Percentiles rank a stretch among this genome's conserved stretches.
Evolutionary conservation across 192 early-diverging fungal species (phyloP).

Genomic region (Coemansia umbellata): DNA sequence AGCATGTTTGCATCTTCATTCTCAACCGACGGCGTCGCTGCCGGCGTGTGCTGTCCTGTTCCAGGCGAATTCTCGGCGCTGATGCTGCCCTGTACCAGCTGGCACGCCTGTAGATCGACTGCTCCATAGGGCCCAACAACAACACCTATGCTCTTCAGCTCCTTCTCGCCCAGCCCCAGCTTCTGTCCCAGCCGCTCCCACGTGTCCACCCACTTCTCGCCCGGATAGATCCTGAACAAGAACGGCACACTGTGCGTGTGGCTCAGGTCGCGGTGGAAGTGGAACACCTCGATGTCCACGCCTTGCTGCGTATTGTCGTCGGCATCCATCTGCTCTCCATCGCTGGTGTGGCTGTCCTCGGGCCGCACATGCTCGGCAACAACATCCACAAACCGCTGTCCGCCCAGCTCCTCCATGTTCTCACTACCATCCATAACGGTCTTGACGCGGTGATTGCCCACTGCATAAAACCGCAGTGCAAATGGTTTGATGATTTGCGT

Average conservation of each 20-base stretch:
- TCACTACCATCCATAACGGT: conserved; percentile 46
- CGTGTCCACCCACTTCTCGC: conserved; percentile 65
- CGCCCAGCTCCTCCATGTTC: conserved; percentile 47
- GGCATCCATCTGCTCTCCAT: conserved; percentile 21
- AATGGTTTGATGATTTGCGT: conserved; percentile 35
- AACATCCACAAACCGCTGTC: conserved; percentile 25
- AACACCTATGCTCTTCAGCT: conserved; percentile 55
- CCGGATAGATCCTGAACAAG: conserved; percentile 61
- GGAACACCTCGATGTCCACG: conserved; percentile 63
- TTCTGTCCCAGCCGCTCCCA: conserved; percentile 67
- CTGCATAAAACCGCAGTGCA: conserved; percentile 59
- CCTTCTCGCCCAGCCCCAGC: conserved; percentile 79
- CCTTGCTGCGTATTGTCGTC: conserved; percentile 45
- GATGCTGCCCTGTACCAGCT: conserved; percentile 22
- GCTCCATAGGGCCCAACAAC: conserved; percentile 21
- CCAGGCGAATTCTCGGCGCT: conserved; percentile 6
- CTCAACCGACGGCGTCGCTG: conserved; percentile 8
- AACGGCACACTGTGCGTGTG: conserved; percentile 83
- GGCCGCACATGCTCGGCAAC: conserved; percentile 14
- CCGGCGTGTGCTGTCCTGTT: conserved; percentile 6
- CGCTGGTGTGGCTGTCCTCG: neutral
- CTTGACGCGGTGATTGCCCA: conserved; percentile 48
- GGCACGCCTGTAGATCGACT: conserved; percentile 10
- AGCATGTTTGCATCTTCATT: neutral
- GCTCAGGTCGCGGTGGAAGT: conserved; percentile 67